phyloP scores from a whole-genome alignment of 2,329 filamentous ascomycete genomes.

The Scytalidium lignicola region DNA sequence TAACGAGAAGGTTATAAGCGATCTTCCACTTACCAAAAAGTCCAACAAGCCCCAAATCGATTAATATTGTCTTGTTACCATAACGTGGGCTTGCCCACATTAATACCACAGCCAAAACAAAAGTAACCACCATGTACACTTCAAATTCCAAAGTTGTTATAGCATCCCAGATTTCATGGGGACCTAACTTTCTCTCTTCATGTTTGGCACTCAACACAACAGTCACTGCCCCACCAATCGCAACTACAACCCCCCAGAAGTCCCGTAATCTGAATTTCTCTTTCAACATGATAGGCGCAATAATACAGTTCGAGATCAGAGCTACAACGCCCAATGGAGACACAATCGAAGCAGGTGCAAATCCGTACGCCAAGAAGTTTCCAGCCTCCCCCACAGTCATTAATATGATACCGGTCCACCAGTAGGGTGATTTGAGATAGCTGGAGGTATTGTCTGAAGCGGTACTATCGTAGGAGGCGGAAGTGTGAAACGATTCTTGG shows the following conservation, averaged over 20 bases:
- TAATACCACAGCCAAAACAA: slow-evolving; percentile 65
- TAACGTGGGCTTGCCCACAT: slow-evolving; percentile 81
- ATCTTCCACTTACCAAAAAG: slow-evolving; percentile 67
- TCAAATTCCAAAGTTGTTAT: slow-evolving; percentile 88
- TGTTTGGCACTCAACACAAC: slow-evolving; percentile 89
- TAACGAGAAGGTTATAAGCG: neutral
- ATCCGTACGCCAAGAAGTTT: slow-evolving; percentile 96
- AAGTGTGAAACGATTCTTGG: slow-evolving; percentile 44
- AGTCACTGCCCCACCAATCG: slow-evolving; percentile 81
- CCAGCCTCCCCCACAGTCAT: slow-evolving; percentile 92
- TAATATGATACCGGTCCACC: slow-evolving; percentile 90
- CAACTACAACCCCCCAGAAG: slow-evolving; percentile 81
- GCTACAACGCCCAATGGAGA: slow-evolving; percentile 96
- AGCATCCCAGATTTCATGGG: slow-evolving; percentile 81
- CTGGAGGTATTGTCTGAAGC: slow-evolving; percentile 43
- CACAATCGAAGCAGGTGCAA: slow-evolving; percentile 95
- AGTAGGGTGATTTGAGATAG: slow-evolving; percentile 88
- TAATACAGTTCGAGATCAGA: slow-evolving; percentile 92
- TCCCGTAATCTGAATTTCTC: slow-evolving; percentile 83
- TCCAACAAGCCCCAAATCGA: slow-evolving; percentile 89
- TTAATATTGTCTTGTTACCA: slow-evolving; percentile 80
- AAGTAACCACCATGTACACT: slow-evolving; percentile 77
- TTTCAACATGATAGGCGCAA: slow-evolving; percentile 89
- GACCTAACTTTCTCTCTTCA: slow-evolving; percentile 85
- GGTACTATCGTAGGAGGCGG: slow-evolving; percentile 33